phyloP scores from a whole-genome alignment of 192 early-diverging fungal genomes.

The Rhizophagus clarus region DNA sequence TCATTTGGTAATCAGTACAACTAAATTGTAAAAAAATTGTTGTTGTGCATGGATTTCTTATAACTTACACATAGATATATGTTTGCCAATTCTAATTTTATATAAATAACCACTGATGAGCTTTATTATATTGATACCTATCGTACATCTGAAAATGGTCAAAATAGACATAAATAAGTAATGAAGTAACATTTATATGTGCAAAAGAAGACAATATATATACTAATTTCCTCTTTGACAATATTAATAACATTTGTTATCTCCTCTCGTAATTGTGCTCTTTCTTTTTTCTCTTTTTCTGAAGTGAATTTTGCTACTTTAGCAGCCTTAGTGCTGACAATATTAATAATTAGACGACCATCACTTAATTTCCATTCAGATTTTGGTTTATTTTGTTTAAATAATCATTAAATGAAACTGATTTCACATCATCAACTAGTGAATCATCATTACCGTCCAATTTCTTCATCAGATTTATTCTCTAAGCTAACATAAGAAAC shows the following conservation, averaged over 20 bases:
- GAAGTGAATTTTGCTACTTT: background rate
- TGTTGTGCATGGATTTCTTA: too few species aligned
- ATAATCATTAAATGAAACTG: background rate
- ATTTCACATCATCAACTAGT: background rate
- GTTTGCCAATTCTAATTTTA: conserved; percentile 3
- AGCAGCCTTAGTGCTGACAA: conserved; percentile 2
- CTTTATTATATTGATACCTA: conserved; percentile 16
- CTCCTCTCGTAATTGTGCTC: conserved; percentile 3
- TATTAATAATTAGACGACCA: conserved; percentile 19
- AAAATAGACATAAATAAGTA: conserved; percentile 23
- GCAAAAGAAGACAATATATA: conserved; percentile 4
- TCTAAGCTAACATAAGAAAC: background rate
- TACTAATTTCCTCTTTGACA: conserved; percentile 12
- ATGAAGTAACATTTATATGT: background rate
- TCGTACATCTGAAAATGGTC: conserved; percentile 12
- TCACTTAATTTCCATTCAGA: conserved; percentile 25
- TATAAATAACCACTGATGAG: conserved; percentile 16
- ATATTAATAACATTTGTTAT: conserved; percentile 23
- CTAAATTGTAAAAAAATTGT: background rate
- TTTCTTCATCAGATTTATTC: conserved; percentile 6
- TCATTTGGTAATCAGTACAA: conserved; percentile 15
- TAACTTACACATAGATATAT: conserved; percentile 25
- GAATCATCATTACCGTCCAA: background rate
- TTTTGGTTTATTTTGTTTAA: background rate
- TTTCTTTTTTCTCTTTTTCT: conserved; percentile 16